These are phyloP conservation scores for Sclerotiophoma versabilis DNA, from an alignment of 2,329 filamentous ascomycete genomes.

Conservation along the genomic window DNA sequence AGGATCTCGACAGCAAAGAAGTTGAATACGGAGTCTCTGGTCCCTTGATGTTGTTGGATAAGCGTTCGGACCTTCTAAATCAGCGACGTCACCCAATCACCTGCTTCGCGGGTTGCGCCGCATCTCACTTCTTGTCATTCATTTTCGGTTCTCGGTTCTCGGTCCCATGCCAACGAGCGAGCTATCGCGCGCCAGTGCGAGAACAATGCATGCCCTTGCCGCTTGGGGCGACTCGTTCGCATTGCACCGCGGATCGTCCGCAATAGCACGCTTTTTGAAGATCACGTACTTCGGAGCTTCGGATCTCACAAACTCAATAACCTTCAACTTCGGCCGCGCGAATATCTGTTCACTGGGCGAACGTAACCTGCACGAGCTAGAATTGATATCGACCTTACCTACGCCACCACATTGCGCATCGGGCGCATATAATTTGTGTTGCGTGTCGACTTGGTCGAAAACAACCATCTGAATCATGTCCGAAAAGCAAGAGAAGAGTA, in stretches of 20 bases:
- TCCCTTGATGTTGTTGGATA: constrained; percentile 4
- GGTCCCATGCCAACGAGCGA: background rate
- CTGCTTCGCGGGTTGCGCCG: background rate
- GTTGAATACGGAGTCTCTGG: background rate
- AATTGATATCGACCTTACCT: background rate
- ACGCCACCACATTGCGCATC: background rate
- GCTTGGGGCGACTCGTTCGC: background rate
- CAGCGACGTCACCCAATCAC: constrained; percentile 8
- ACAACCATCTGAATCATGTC: constrained; percentile 10
- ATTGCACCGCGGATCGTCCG: constrained; percentile 2
- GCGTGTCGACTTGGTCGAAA: background rate
- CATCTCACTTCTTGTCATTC: background rate
- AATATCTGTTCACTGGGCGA: background rate
- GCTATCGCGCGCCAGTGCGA: background rate
- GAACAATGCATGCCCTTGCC: background rate
- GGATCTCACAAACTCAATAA: background rate
- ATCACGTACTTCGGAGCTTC: constrained; percentile 1
- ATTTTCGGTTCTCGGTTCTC: constrained; percentile 1
- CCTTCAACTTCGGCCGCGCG: constrained; percentile 3
- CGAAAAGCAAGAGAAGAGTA: constrained; percentile 12
- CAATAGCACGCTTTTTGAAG: constrained; percentile 2
- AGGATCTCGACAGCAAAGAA: background rate
- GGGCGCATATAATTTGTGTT: background rate
- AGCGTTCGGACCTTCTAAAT: constrained; percentile 10
- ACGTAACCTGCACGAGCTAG: background rate